Percentiles rank a stretch among this genome's conserved stretches.
These are phyloP conservation scores for Nepenthes gracilis DNA, from an alignment of 148 eudicot species.

Conservation along the genomic window DNA sequence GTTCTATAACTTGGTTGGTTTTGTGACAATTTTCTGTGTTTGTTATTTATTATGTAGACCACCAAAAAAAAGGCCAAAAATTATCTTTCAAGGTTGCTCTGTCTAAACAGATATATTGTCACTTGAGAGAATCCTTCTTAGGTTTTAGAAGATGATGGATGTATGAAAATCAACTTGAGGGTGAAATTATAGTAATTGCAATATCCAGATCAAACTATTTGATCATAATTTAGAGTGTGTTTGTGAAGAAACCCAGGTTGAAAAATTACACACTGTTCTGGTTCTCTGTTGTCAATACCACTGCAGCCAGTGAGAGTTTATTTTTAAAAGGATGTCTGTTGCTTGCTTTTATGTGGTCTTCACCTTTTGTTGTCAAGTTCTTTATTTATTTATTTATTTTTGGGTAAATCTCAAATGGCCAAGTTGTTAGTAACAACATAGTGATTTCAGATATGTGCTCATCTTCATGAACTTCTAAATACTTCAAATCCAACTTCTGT, in stretches of 20 bases:
- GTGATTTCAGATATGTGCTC: slow-evolving; percentile 32
- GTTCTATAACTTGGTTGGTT: slow-evolving; percentile 3
- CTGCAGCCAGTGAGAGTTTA: too few species aligned
- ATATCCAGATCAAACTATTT: too few species aligned
- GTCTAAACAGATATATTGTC: background rate
- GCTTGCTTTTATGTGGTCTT: background rate
- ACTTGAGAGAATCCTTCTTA: too few species aligned
- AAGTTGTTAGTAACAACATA: background rate
- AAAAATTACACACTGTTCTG: too few species aligned
- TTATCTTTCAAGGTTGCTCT: background rate
- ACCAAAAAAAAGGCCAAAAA: background rate
- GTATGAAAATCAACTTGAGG: too few species aligned
- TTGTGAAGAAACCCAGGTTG: too few species aligned
- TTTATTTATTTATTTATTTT: background rate
- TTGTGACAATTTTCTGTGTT: background rate
- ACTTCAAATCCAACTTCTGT: slow-evolving; percentile 21
- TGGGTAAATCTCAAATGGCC: background rate
- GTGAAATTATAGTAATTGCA: too few species aligned
- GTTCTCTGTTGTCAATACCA: too few species aligned
- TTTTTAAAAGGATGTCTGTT: too few species aligned
- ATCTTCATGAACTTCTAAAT: slow-evolving; percentile 32
- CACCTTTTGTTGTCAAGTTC: background rate
- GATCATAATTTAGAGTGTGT: too few species aligned
- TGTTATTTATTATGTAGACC: background rate
- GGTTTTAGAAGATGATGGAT: too few species aligned